Base-by-base conservation (phyloP, 2,329 filamentous ascomycete genomes). In the Ophiostoma pallidulum region DNA sequence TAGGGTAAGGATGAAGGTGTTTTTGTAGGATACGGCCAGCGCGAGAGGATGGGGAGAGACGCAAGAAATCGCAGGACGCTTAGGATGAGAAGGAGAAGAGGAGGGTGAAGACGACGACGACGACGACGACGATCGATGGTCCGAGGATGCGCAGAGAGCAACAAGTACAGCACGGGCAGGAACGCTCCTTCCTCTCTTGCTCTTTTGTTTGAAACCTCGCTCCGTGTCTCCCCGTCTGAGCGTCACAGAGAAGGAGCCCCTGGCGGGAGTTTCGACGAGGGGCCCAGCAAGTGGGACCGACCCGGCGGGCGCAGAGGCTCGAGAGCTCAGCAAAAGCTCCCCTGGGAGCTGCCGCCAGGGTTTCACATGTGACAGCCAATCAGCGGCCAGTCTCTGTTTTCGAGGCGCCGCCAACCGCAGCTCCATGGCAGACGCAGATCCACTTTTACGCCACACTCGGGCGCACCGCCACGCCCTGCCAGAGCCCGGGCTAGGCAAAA, bases 241-340 rank as follows among this genome's bases (percentile, higher is more conserved):
- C 24, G 24, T 10, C 5, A 10, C 24, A 28, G 24, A 5, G 24
- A 10, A 10, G 6, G 24, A 16, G 26, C 28, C 36, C 36, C 38
- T 36, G 19, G 29, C 13, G n/a, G 26, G 18, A 29, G 48, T 50
- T 50, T 50, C 48, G 37, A 46, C 43, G 38, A 41, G 45, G 29
- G 45, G 37, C 37, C 45, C 6, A 28, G 13, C 29, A 33, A 28
- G 26, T 18, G 44, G 35, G 33, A 32, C 36, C n/a, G 35, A 18
- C 32, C 22, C 16, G 22, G 19, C 20, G 19, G 32, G 24, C 24
- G 29, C 10, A 43, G 33, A 19, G 14, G n/a, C n/a, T n/a, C n/a
- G n/a, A n/a, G 24, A 28, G 24, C 43, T 39, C 5, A 32, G 43
- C n/a, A n/a, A n/a, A n/a, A 45, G 43, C 43, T 45, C 36, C 24